phyloP scores from a whole-genome alignment of 129 eudicot species.

The Dittrichia graveolens region DNA sequence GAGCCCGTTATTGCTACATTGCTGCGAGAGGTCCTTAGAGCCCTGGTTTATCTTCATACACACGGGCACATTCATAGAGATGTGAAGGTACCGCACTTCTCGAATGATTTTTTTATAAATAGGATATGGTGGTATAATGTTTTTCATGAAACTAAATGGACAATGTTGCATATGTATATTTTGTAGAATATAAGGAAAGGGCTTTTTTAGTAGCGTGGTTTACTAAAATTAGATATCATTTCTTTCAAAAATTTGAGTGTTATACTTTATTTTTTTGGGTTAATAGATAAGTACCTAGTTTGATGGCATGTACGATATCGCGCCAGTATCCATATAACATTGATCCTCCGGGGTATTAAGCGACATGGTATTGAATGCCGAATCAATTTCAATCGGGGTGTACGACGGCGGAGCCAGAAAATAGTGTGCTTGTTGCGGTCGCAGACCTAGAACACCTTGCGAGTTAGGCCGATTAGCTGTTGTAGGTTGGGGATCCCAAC shows the following conservation, averaged over 20 bases:
- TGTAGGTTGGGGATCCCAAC: too few species aligned
- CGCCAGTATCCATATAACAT: too few species aligned
- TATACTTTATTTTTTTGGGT: neutral
- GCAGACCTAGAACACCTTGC: too few species aligned
- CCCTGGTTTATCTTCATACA: slow-evolving; percentile 89
- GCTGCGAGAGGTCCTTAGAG: slow-evolving; percentile 88
- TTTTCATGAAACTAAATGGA: slow-evolving; percentile 8
- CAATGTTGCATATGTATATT: neutral
- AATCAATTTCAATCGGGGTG: too few species aligned
- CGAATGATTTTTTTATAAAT: neutral
- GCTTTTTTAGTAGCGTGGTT: slow-evolving; percentile 7
- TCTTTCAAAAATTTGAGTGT: neutral
- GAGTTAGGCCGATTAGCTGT: too few species aligned
- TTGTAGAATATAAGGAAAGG: neutral
- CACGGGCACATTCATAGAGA: slow-evolving; percentile 98
- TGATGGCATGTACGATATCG: too few species aligned
- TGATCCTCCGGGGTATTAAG: too few species aligned
- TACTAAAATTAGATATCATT: slow-evolving; percentile 11
- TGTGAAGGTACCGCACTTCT: slow-evolving; percentile 68
- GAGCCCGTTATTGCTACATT: slow-evolving; percentile 92
- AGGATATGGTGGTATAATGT: slow-evolving; percentile 11
- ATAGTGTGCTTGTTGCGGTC: too few species aligned
- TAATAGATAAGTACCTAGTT: too few species aligned
- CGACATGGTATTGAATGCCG: too few species aligned
- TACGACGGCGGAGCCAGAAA: too few species aligned